A percentile compares a stretch with the other conserved stretches of the same genome.
Conservation (phyloP, 345 rosid species). For the Cardamine occulta region DNA sequence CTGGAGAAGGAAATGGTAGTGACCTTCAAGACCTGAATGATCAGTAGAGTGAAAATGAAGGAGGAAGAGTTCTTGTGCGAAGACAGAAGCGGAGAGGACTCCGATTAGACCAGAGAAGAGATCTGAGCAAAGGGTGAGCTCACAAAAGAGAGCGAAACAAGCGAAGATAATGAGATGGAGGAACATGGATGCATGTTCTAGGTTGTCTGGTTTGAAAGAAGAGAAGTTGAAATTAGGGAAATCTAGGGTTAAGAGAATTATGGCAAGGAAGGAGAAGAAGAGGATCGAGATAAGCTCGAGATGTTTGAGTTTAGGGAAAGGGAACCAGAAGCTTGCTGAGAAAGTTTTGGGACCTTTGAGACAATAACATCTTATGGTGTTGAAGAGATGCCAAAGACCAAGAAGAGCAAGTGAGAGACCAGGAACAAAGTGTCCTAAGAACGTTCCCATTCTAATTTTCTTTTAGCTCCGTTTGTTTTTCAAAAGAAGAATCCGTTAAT, state of each 20-base stretch:
- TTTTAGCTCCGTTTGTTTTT: not conserved
- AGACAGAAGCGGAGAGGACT: conserved; percentile 65
- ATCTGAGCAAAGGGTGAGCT: conserved; percentile 53
- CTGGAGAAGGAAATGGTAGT: conserved; percentile 89
- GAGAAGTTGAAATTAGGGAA: conserved; percentile 55
- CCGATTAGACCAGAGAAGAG: conserved; percentile 58
- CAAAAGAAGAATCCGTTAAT: not conserved
- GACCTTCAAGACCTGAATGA: conserved; percentile 87
- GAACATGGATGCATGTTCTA: conserved; percentile 89
- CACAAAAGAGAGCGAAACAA: conserved; percentile 64
- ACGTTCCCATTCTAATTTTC: conserved; percentile 60
- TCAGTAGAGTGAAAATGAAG: conserved; percentile 89
- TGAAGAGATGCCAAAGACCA: conserved; percentile 81
- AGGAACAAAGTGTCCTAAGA: conserved; percentile 72
- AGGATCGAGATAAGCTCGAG: conserved; percentile 61
- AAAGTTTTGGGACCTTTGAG: conserved; percentile 58
- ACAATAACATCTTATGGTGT: conserved; percentile 66
- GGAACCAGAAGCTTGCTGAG: conserved; percentile 60
- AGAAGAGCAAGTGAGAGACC: conserved; percentile 70
- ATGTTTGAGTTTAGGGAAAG: conserved; percentile 58
- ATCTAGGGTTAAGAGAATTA: conserved; percentile 59
- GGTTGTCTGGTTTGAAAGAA: conserved; percentile 59
- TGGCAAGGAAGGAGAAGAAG: conserved; percentile 64
- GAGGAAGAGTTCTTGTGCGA: conserved; percentile 82
- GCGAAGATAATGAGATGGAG: conserved; percentile 79